Conservation (phyloP, 176 grass and related monocot genomes). For the Paspalum notatum region DNA sequence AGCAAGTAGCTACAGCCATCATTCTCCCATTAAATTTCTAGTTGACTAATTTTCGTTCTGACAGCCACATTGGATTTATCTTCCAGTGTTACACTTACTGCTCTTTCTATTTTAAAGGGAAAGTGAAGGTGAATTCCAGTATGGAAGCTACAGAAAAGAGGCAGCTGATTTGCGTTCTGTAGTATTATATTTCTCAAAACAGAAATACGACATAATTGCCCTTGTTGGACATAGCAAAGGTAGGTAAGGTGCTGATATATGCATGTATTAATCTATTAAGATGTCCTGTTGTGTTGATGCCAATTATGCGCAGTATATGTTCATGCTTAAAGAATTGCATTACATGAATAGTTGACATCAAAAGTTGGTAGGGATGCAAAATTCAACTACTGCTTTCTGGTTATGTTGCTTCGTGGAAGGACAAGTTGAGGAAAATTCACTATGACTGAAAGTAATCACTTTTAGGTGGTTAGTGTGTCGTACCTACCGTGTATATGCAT, state of each 20-base stretch:
- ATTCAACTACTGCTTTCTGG: slow-evolving; percentile 6
- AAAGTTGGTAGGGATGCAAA: neutral
- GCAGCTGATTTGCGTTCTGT: slow-evolving; percentile 66
- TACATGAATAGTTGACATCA: slow-evolving; percentile 19
- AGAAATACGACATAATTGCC: slow-evolving; percentile 67
- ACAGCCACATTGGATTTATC: neutral
- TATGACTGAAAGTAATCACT: neutral
- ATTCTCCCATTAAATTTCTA: neutral
- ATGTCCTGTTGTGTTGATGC: neutral
- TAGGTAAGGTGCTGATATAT: slow-evolving; percentile 26
- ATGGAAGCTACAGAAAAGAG: slow-evolving; percentile 85
- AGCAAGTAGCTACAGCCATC: neutral
- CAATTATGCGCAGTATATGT: neutral
- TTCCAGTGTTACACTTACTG: slow-evolving; percentile 20
- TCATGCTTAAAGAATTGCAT: neutral
- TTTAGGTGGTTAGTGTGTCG: neutral
- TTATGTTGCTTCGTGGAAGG: neutral
- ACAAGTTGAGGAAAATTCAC: neutral
- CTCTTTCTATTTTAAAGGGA: slow-evolving; percentile 52
- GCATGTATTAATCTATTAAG: neutral
- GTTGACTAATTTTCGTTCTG: neutral
- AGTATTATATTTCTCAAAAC: slow-evolving; percentile 66
- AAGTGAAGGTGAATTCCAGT: slow-evolving; percentile 81
- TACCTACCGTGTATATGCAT: neutral
- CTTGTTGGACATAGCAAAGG: slow-evolving; percentile 97